These are phyloP conservation scores for Apiospora kogelbergensis DNA, from an alignment of 2,329 filamentous ascomycete genomes.

Conservation along the genomic window DNA sequence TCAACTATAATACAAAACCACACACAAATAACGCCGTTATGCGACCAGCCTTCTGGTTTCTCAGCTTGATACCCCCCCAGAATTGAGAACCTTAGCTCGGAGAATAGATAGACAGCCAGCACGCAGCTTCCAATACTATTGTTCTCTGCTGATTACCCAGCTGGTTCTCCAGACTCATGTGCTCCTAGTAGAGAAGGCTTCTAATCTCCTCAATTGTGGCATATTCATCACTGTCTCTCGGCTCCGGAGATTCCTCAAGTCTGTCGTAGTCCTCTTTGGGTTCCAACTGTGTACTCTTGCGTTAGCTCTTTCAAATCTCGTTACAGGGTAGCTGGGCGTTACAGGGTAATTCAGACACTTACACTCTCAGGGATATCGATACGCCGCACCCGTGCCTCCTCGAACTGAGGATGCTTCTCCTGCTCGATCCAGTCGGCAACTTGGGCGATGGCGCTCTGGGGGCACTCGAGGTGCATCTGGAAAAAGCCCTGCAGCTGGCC, in stretches of 20 bases:
- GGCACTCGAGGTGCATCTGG: conserved; percentile 7
- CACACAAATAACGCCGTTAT: background rate
- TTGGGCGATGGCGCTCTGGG: background rate
- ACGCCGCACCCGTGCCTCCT: background rate
- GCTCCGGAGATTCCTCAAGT: background rate
- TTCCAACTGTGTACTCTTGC: background rate
- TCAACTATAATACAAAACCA: conserved; percentile 22
- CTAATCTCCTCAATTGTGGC: background rate
- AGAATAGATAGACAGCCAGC: background rate
- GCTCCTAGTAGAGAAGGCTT: background rate
- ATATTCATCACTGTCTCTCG: background rate
- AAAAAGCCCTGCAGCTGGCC: conserved; percentile 7
- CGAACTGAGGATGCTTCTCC: background rate
- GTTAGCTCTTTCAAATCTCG: background rate
- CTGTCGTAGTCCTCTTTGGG: background rate
- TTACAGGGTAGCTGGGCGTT: background rate
- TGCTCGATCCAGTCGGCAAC: background rate
- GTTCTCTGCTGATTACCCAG: background rate
- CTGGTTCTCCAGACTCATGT: background rate
- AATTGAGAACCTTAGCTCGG: too few relatives aligned
- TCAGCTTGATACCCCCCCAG: background rate
- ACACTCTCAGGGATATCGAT: background rate
- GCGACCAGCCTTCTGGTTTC: too few relatives aligned
- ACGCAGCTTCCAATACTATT: background rate
- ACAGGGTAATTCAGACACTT: background rate